Conservation (phyloP, 2,329 filamentous ascomycete genomes). For the Ustulina deusta region DNA sequence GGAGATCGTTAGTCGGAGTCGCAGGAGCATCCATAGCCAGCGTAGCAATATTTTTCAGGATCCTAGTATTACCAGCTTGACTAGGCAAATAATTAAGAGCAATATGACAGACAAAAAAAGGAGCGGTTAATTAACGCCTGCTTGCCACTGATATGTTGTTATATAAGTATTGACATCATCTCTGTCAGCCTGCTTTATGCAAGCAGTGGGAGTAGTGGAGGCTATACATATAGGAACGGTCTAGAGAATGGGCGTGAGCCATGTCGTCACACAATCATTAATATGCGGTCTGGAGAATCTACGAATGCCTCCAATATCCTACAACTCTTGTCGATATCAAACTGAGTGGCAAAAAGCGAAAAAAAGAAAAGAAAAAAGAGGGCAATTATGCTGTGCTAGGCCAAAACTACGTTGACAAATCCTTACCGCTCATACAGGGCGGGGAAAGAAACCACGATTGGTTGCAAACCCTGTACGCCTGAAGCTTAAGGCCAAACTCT, state of each 20-base stretch:
- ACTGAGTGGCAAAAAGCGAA: slow-evolving; percentile 21
- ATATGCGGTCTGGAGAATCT: not conserved
- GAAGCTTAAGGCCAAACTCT: not conserved
- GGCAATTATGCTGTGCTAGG: slow-evolving; percentile 18
- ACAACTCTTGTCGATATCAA: not conserved
- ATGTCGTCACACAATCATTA: slow-evolving; percentile 1
- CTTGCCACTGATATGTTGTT: not conserved
- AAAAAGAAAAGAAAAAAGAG: slow-evolving; percentile 10
- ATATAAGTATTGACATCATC: slow-evolving; percentile 3
- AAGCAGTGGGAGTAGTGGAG: not conserved
- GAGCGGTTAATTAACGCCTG: not conserved
- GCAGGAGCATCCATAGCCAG: slow-evolving; percentile 13
- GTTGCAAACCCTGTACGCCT: slow-evolving; percentile 8
- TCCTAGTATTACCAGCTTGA: not conserved
- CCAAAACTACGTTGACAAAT: slow-evolving; percentile 12
- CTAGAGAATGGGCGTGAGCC: not conserved
- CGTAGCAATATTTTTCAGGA: not conserved
- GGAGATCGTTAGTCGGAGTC: not conserved
- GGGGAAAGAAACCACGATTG: not conserved
- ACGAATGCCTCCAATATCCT: not conserved
- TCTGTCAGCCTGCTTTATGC: not conserved
- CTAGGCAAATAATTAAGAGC: not conserved
- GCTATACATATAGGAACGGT: slow-evolving; percentile 16
- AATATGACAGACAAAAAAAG: not conserved
- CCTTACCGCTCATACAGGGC: slow-evolving; percentile 6